A percentile compares a stretch with the other conserved stretches of the same genome.
phyloP scores from a whole-genome alignment of 441 rosid genomes.

The Gossypium davidsonii region DNA sequence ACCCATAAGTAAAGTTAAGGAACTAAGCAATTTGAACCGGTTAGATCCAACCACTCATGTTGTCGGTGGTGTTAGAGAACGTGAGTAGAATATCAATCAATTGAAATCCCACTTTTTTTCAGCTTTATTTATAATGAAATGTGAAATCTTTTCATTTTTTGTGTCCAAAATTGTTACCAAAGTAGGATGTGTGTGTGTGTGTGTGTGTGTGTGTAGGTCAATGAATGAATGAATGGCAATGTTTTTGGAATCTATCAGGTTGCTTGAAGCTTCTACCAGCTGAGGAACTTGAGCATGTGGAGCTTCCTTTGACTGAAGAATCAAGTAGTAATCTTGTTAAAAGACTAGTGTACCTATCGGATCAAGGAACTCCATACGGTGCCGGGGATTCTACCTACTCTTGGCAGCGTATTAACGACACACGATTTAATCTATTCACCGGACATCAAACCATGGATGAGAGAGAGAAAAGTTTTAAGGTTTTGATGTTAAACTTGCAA shows the following conservation, averaged over 20 bases:
- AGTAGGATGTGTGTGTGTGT: background rate
- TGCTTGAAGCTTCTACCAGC: constrained; percentile 75
- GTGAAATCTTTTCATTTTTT: background rate
- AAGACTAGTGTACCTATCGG: constrained; percentile 48
- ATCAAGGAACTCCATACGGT: constrained; percentile 18
- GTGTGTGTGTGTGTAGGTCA: background rate
- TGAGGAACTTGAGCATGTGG: constrained; percentile 68
- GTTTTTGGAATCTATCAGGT: constrained; percentile 35
- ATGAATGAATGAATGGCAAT: background rate
- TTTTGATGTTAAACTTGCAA: constrained; percentile 13
- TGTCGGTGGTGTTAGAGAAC: constrained; percentile 38
- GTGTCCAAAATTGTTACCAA: background rate
- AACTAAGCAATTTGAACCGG: constrained; percentile 44
- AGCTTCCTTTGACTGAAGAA: constrained; percentile 40
- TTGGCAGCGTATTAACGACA: constrained; percentile 29
- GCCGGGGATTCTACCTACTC: constrained; percentile 23
- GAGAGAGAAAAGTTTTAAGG: constrained; percentile 86
- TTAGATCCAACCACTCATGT: constrained; percentile 47
- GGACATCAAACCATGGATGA: constrained; percentile 76
- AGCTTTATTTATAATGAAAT: background rate
- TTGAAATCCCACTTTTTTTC: background rate
- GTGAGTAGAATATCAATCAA: no score
- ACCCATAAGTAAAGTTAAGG: constrained; percentile 13
- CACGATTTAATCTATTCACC: constrained; percentile 72
- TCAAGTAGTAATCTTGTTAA: constrained; percentile 42